Evolutionary conservation across 2,329 filamentous ascomycete genomes (phyloP).

Genomic region (Stemphylium beticola): DNA sequence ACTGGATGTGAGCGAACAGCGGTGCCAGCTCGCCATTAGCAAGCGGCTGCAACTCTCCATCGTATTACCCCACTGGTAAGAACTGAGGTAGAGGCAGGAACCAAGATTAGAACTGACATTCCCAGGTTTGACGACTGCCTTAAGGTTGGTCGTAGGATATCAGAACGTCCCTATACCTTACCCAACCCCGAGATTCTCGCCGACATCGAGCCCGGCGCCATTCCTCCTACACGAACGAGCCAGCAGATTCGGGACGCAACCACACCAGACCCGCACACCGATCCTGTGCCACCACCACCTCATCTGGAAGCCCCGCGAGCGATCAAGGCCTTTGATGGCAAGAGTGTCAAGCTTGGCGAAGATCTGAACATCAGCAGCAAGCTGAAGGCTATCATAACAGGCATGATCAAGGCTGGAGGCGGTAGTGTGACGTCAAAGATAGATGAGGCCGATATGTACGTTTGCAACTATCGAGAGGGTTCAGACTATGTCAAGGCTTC

Average conservation of each 20-base stretch:
- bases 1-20: constrained; percentile 74
- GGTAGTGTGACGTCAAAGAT: constrained; percentile 71
- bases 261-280: constrained; percentile 38
- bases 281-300: constrained; percentile 26
- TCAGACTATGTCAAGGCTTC: constrained; percentile 78
- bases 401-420: constrained; percentile 73
- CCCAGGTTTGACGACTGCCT: constrained; percentile 94
- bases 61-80: constrained; percentile 89
- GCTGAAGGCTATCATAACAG: constrained; percentile 70
- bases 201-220: constrained; percentile 27
- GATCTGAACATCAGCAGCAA: constrained; percentile 76
- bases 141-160: constrained; percentile 87
- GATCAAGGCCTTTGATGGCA: constrained; percentile 73
- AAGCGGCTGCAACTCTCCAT: constrained; percentile 78
- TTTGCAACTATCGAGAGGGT: constrained; percentile 87
- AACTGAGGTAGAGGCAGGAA: neutral
- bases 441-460: constrained; percentile 77
- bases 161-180: constrained; percentile 83
- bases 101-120: constrained; percentile 17
- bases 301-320: constrained; percentile 34
- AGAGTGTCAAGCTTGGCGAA: constrained; percentile 74
- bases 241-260: constrained; percentile 43
- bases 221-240: constrained; percentile 57
- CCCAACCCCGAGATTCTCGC: constrained; percentile 82
- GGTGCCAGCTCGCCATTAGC: constrained; percentile 66